Evolutionary conservation across 1,139 yeast species (phyloP).

Genomic region (Meyerozyma elateridarum): DNA sequence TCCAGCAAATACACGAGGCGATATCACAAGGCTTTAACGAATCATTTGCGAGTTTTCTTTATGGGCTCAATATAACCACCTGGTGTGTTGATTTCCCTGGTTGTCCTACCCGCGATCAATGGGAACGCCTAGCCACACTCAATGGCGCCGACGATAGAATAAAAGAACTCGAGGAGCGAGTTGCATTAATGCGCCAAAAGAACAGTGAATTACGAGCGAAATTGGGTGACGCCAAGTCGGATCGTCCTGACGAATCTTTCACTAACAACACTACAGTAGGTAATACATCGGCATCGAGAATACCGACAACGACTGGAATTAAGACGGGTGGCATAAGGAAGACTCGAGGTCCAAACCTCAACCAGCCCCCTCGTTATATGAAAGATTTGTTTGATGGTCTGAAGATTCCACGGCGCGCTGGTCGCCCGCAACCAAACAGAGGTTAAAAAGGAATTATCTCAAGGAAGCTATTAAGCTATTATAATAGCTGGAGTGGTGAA

Average conservation of each 20-base stretch:
- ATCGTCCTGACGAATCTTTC: too few relatives aligned
- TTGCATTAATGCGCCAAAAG: constrained; percentile 20
- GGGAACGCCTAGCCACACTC: constrained; percentile 27
- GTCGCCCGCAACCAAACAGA: too few relatives aligned
- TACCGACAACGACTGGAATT: background rate
- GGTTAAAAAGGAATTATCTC: too few relatives aligned
- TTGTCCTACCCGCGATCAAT: constrained; percentile 32
- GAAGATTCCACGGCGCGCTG: constrained; percentile 2
- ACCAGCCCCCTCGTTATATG: constrained; percentile 44
- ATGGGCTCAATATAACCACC: constrained; percentile 59
- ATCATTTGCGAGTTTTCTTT: constrained; percentile 55
- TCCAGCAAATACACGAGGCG: constrained; percentile 48
- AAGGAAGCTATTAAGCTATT: too few relatives aligned
- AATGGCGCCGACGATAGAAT: constrained; percentile 25
- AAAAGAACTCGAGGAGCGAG: constrained; percentile 17
- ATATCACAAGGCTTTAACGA: constrained; percentile 52
- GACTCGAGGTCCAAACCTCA: constrained; percentile 27
- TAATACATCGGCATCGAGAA: background rate
- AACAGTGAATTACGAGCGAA: constrained; percentile 26
- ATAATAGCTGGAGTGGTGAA: too few relatives aligned
- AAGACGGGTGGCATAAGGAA: background rate
- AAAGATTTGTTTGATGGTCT: constrained; percentile 30
- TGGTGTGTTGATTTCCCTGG: constrained; percentile 62
- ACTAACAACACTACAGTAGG: constrained; percentile 4
- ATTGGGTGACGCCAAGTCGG: too few relatives aligned